phyloP scores from a whole-genome alignment of 2,329 filamentous ascomycete genomes.

The Calonectria multiphialidica region DNA sequence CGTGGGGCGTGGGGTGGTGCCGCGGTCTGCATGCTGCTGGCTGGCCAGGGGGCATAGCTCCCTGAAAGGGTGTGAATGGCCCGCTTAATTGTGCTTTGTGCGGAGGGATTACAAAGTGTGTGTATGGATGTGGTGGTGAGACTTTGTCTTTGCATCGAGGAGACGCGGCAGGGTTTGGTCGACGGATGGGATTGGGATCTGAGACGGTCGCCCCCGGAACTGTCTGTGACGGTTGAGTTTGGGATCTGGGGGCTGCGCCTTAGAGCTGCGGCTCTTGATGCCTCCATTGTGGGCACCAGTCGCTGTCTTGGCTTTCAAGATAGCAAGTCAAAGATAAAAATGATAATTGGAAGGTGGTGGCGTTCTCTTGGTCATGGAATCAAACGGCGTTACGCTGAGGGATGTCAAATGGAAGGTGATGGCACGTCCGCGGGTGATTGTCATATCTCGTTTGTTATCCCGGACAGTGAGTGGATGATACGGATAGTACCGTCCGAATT shows the following conservation, averaged over 20 bases:
- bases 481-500: not conserved
- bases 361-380: conserved; percentile 23
- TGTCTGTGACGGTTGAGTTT: conserved; percentile 12
- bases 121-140: conserved; percentile 29
- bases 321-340: not conserved
- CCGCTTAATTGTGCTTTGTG: conserved; percentile 5
- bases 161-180: conserved; percentile 1
- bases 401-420: conserved; percentile 22
- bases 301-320: conserved; percentile 13
- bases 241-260: conserved; percentile 21
- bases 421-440: conserved; percentile 13
- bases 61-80: conserved; percentile 13
- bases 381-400: conserved; percentile 15
- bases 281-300: not conserved
- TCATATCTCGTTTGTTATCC: conserved; percentile 13
- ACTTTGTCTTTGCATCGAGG: conserved; percentile 27
- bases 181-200: conserved; percentile 14
- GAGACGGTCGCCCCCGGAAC: conserved; percentile 14
- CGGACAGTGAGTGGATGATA: not conserved
- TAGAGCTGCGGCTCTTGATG: conserved; percentile 25
- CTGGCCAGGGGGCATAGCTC: conserved; percentile 20
- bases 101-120: conserved; percentile 15
- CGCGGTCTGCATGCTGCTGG: conserved; percentile 19
- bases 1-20: conserved; percentile 34
- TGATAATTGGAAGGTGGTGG: not conserved